phyloP scores from a whole-genome alignment of 73 alveolate genomes.

The Loxodes magnus region DNA sequence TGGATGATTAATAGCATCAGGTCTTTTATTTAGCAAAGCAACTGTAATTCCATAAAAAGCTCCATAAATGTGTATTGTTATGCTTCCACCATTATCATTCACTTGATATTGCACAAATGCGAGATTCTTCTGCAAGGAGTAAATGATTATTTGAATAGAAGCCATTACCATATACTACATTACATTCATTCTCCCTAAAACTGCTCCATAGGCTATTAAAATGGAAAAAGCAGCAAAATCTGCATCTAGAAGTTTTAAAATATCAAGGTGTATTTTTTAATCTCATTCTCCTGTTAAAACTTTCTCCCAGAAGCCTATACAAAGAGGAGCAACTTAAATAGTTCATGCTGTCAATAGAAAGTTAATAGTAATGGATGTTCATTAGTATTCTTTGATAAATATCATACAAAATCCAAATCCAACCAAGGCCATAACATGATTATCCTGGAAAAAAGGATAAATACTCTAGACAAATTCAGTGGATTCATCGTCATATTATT shows the following conservation, averaged over 20 bases:
- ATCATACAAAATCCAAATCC: slow-evolving; percentile 76
- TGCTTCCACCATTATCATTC: slow-evolving; percentile 71
- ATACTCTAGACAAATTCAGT: too few relatives aligned
- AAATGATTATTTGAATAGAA: slow-evolving; percentile 33
- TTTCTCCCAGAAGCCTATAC: slow-evolving; percentile 35
- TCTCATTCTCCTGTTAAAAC: slow-evolving; percentile 25
- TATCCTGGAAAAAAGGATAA: slow-evolving; percentile 59
- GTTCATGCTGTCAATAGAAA: slow-evolving; percentile 43
- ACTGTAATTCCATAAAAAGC: slow-evolving; percentile 61
- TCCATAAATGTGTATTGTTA: slow-evolving; percentile 69
- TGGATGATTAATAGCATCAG: slow-evolving; percentile 23
- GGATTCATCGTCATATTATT: too few relatives aligned
- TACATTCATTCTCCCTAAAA: slow-evolving; percentile 59
- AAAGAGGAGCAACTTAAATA: slow-evolving; percentile 24
- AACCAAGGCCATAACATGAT: slow-evolving; percentile 69
- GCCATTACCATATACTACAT: slow-evolving; percentile 42
- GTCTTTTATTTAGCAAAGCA: slow-evolving; percentile 28
- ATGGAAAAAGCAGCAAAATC: slow-evolving; percentile 65
- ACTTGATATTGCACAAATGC: slow-evolving; percentile 17
- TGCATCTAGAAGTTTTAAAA: slow-evolving; percentile 25
- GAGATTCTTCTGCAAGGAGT: slow-evolving; percentile 51
- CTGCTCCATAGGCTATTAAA: slow-evolving; percentile 61
- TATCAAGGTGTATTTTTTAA: slow-evolving; percentile 20
- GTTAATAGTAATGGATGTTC: slow-evolving; percentile 41
- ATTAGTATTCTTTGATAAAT: slow-evolving; percentile 33